phyloP scores from a whole-genome alignment of 2,329 filamentous ascomycete genomes.

The Ophiosphaerella herpotricha region DNA sequence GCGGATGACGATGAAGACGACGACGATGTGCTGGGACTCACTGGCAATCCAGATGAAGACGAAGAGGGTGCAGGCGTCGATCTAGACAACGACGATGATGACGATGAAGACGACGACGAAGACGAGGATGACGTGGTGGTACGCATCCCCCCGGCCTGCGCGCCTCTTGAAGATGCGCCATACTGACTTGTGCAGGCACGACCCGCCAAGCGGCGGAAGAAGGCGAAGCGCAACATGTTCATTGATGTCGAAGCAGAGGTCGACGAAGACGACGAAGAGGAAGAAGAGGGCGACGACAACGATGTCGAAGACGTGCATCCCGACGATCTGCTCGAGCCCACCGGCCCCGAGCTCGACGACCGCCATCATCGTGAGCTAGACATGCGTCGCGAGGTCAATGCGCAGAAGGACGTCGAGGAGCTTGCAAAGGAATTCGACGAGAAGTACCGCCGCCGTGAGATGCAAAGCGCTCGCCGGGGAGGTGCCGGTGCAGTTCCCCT shows the following conservation, averaged over 20 bases:
- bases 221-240: constrained; percentile 79
- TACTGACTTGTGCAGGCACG: constrained; percentile 57
- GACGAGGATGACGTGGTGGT: constrained; percentile 59
- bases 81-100: constrained; percentile 62
- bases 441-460: constrained; percentile 76
- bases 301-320: constrained; percentile 90
- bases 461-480: constrained; percentile 36
- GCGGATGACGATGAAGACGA: constrained; percentile 42
- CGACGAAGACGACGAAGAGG: constrained; percentile 83
- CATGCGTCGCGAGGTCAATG: constrained; percentile 83
- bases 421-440: constrained; percentile 81
- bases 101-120: constrained; percentile 64
- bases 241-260: constrained; percentile 98
- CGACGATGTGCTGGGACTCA: constrained; percentile 36
- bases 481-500: constrained; percentile 52
- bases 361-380: constrained; percentile 93
- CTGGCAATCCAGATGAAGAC: constrained; percentile 52
- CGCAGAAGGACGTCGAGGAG: constrained; percentile 90
- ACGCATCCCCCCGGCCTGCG: constrained; percentile 11
- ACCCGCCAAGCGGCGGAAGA: constrained; percentile 78
- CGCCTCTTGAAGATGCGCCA: background rate
- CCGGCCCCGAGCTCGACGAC: constrained; percentile 82
- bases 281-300: constrained; percentile 79
- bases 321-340: constrained; percentile 81
- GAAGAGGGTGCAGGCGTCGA: constrained; percentile 58